Base-by-base conservation (phyloP, 2,329 filamentous ascomycete species). In the Clarireedia monteithiana region DNA sequence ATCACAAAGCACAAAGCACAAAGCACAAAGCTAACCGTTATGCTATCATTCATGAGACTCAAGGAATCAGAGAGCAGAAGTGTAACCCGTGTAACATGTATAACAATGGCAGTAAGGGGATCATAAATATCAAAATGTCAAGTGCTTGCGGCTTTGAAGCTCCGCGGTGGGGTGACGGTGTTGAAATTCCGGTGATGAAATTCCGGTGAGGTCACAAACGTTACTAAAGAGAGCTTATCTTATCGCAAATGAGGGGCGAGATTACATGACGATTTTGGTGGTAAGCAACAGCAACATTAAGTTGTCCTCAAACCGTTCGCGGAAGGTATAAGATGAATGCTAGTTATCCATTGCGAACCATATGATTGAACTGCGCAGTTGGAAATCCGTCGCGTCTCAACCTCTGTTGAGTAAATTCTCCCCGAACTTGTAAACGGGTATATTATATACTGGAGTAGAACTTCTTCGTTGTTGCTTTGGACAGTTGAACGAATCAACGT, bases 201-300 rank as follows among this genome's bases (percentile, higher is more conserved):
- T 54, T 42, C 52, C 46, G 52, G 24, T 54, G 44, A 55, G 39
- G 38, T 20, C 38, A 55, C 50, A 55, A 55, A 50, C 14, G 50
- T 36, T 27, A 38, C 26, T 55, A 42, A 50, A 36, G 27, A 45
- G n/a, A 17, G 12, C 38, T 42, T 42, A 45, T 55, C 53, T 55
- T 55, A 55, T 55, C 53, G 46, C n/a, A 36, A 44, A 50, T 55
- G 53, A 55, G 53, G 53, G 51, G 51, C 12, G 30, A 14, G 1
- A 10, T 34, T 9, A 9, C 3, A 34, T 34, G 7, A 2, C 7
- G 7, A 10, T 30, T 30, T 34, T 34, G 10, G 10, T 14, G 10
- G 30, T 34, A 34, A 34, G 9, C 30, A 34, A 34, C 30, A 34
- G 30, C 30, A 4, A 34, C 10, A 34, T 34, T 12, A 27, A 34